phyloP scores from a whole-genome alignment of 2,329 filamentous ascomycete species.

The Ophiocordyceps camponoti-floridani region DNA sequence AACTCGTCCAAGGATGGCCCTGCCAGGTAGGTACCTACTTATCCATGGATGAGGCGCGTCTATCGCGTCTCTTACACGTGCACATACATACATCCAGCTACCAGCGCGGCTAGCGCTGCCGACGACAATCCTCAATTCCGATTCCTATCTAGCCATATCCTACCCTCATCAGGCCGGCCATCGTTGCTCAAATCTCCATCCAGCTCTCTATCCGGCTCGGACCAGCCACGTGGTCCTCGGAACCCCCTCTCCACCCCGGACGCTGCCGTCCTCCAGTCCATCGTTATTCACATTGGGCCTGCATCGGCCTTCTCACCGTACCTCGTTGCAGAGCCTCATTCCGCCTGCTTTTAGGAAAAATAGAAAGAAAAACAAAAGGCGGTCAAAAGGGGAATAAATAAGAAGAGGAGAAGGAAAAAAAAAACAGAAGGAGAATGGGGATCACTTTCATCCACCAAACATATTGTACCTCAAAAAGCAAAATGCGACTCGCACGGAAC shows the following conservation, averaged over 20 bases:
- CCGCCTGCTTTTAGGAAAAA: too few relatives aligned
- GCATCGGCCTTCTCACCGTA: too few relatives aligned
- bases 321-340: too few relatives aligned
- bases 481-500: not conserved
- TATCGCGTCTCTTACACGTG: too few relatives aligned
- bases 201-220: not conserved
- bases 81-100: not conserved
- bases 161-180: not conserved
- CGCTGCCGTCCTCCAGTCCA: not conserved
- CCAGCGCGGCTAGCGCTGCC: not conserved
- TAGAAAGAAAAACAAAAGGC: not conserved
- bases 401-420: not conserved
- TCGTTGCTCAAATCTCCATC: too few relatives aligned
- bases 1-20: too few relatives aligned
- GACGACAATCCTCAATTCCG: not conserved
- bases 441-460: not conserved
- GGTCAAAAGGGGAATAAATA: too few relatives aligned
- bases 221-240: not conserved
- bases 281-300: too few relatives aligned
- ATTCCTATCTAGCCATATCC: not conserved
- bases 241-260: not conserved
- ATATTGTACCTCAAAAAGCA: not conserved
- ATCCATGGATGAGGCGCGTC: too few relatives aligned
- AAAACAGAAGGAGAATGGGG: not conserved
- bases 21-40: too few relatives aligned